phyloP scores from a whole-genome alignment of 441 rosid genomes.

The Eruca vesicaria region DNA sequence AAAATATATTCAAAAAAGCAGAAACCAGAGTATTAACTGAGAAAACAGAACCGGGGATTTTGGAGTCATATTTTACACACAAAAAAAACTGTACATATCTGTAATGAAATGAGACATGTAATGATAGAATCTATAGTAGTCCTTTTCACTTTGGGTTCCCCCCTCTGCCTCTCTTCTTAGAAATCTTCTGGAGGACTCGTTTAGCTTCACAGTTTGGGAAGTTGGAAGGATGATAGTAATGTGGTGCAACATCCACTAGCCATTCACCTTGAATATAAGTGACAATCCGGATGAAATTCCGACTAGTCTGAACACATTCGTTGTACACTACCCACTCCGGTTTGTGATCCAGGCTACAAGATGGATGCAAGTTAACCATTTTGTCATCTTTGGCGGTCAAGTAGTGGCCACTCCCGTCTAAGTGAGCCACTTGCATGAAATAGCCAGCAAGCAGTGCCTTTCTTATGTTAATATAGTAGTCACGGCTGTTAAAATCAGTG shows the following conservation, averaged over 20 bases:
- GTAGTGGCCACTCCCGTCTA: slow-evolving; percentile 25
- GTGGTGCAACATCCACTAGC: neutral
- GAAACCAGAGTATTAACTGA: neutral
- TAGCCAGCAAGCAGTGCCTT: slow-evolving; percentile 78
- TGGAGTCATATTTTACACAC: neutral
- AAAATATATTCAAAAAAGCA: no score
- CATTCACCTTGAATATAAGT: neutral
- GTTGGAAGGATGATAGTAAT: neutral
- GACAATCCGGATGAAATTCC: slow-evolving; percentile 78
- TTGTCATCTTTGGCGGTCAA: neutral
- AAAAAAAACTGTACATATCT: neutral
- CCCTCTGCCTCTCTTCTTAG: neutral
- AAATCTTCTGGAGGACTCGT: neutral
- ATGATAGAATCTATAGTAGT: neutral
- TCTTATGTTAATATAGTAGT: slow-evolving; percentile 77
- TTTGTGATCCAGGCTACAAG: slow-evolving; percentile 47
- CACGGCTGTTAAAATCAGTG: slow-evolving; percentile 67
- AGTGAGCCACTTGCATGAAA: slow-evolving; percentile 90
- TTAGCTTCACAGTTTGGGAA: neutral
- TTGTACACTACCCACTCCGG: slow-evolving; percentile 50
- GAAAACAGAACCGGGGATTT: neutral
- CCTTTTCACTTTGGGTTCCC: neutral
- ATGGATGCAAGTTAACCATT: neutral
- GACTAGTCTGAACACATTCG: slow-evolving; percentile 61
- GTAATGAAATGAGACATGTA: neutral